phyloP scores from a whole-genome alignment of 768 basidiomycete genomes.

The Postia placenta region DNA sequence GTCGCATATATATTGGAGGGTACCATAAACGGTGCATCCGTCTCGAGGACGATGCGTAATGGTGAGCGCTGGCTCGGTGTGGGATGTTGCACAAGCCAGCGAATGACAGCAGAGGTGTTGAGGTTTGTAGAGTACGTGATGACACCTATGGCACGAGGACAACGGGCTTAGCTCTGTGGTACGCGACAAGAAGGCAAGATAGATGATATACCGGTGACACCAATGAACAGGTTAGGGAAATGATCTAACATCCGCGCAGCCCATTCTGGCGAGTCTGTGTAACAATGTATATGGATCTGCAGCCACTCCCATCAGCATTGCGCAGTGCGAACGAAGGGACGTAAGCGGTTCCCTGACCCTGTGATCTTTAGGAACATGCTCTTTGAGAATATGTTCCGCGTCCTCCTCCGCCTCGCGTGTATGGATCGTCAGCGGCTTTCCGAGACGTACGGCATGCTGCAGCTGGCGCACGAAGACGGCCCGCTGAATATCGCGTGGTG shows the following conservation, averaged over 20 bases:
- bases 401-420: constrained; percentile 84
- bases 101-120: constrained; percentile 66
- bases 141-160: constrained; percentile 56
- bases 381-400: constrained; percentile 71
- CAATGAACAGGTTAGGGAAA: constrained; percentile 80
- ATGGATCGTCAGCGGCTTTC: constrained; percentile 81
- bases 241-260: constrained; percentile 64
- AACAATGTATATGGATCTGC: constrained; percentile 87
- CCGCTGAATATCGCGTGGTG: constrained; percentile 64
- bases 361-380: constrained; percentile 67
- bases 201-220: constrained; percentile 56
- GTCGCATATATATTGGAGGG: constrained; percentile 62
- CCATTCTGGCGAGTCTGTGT: constrained; percentile 75
- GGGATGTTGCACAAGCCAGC: constrained; percentile 23
- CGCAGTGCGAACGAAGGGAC: neutral
- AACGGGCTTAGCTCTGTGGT: neutral
- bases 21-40: constrained; percentile 86
- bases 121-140: constrained; percentile 73
- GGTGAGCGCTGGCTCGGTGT: constrained; percentile 10
- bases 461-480: constrained; percentile 65
- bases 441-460: constrained; percentile 54
- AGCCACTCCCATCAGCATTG: too few species aligned
- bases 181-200: neutral
- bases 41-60: constrained; percentile 58
- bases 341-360: constrained; percentile 36